phyloP scores from a whole-genome alignment of 768 basidiomycete species.

The Dendrothele bispora region DNA sequence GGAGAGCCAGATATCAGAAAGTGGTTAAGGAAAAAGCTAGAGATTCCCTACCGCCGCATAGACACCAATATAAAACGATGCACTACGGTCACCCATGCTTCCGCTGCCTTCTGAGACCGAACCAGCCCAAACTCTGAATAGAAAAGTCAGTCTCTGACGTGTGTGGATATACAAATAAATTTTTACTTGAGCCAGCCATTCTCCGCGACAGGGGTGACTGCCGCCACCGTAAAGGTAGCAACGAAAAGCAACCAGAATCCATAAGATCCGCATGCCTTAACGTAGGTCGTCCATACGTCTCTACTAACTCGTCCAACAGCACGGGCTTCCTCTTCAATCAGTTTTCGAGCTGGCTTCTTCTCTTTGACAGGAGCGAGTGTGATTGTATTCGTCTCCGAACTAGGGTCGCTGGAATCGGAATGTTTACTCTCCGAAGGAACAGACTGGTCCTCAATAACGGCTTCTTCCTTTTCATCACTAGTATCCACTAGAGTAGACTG shows the following conservation, averaged over 20 bases:
- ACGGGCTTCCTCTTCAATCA: slow-evolving; percentile 83
- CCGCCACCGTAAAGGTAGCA: slow-evolving; percentile 51
- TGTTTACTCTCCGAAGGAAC: slow-evolving; percentile 10
- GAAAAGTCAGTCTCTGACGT: slow-evolving; percentile 21
- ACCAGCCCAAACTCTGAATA: slow-evolving; percentile 56
- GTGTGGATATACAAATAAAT: neutral
- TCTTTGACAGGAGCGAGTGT: slow-evolving; percentile 26
- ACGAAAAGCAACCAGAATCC: slow-evolving; percentile 60
- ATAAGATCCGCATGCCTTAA: slow-evolving; percentile 48
- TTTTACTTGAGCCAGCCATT: slow-evolving; percentile 71
- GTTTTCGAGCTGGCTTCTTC: slow-evolving; percentile 71
- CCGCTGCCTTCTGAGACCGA: slow-evolving; percentile 38
- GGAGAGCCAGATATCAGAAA: neutral
- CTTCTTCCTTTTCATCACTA: slow-evolving; percentile 45
- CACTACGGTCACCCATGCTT: slow-evolving; percentile 37
- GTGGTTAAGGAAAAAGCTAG: neutral
- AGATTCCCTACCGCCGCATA: slow-evolving; percentile 58
- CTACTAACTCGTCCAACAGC: slow-evolving; percentile 68
- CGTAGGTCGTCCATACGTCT: slow-evolving; percentile 65
- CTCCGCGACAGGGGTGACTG: slow-evolving; percentile 66
- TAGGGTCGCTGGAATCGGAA: neutral
- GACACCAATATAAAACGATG: slow-evolving; percentile 64
- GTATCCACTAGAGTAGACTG: slow-evolving; percentile 45
- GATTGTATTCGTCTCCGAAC: slow-evolving; percentile 31
- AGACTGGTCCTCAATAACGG: slow-evolving; percentile 31